These are phyloP conservation scores for Closterium sp. DNA, from an alignment of 139 green algal genomes.

Conservation along the genomic window DNA sequence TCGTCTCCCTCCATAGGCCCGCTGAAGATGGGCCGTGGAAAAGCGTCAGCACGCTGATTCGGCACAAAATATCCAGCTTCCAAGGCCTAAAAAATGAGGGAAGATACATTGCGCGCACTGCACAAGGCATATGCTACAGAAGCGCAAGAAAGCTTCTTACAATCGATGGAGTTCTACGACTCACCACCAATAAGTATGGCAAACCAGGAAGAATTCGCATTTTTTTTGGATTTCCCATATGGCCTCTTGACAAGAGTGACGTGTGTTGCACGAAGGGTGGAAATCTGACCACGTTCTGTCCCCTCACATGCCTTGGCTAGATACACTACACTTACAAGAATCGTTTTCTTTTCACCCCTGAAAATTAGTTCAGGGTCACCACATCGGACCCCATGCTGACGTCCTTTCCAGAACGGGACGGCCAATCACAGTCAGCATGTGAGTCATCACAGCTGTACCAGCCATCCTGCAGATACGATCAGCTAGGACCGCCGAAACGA, in stretches of 20 bases:
- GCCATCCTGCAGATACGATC: not conserved
- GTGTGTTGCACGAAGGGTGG: too few relatives aligned
- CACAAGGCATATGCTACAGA: not conserved
- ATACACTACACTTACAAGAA: too few relatives aligned
- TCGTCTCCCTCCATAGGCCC: not conserved
- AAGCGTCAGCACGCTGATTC: not conserved
- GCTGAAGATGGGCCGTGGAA: not conserved
- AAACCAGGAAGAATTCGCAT: too few relatives aligned
- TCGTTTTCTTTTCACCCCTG: too few relatives aligned
- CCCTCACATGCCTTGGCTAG: too few relatives aligned
- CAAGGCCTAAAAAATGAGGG: not conserved
- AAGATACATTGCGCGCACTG: not conserved
- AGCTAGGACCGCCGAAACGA: not conserved
- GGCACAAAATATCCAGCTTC: not conserved
- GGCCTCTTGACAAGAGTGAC: too few relatives aligned
- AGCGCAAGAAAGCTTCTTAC: not conserved
- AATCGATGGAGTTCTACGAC: too few relatives aligned
- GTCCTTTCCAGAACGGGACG: not conserved
- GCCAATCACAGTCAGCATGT: too few relatives aligned
- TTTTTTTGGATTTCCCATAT: too few relatives aligned
- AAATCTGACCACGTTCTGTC: too few relatives aligned
- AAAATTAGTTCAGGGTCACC: not conserved
- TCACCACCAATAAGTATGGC: too few relatives aligned
- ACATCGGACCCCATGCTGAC: not conserved
- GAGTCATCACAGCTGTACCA: not conserved